Base-by-base conservation (phyloP, 1,139 yeast species). In the Nakaseomyces kungkrabaensis region DNA sequence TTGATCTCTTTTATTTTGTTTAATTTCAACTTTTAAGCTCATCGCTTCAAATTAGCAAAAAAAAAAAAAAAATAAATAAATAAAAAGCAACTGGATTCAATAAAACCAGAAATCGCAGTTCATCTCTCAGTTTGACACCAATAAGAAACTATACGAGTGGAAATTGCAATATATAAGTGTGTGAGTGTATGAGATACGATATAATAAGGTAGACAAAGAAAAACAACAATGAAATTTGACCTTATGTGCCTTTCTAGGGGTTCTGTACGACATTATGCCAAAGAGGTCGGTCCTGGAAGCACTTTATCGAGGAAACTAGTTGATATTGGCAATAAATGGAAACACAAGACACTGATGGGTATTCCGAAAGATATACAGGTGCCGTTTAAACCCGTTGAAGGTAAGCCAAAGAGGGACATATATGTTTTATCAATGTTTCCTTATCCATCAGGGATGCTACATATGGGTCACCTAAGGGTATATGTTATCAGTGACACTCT, bases 381-480 rank as follows among this genome's bases (percentile, higher is more conserved):
- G 3, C 44, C 44, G 10, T 41, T 41, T 53, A 6, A 33, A 46
- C 2, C 46, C 22, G 9, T 31, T 10, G 32, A 44, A 13, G 52
- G 54, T 33, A 37, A 54, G 22, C 24, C 42, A 43, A 13, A 46
- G 51, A 24, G 46, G 36, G 42, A 29, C 51, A 25, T 58, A 33
- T 90, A 82, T 66, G 78, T 85, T 24, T 71, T 90, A 42, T 76
- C 95, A 0, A 87, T 87, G 96, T 92, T 92, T 63, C 98, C 98
- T 0, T 92, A 92, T 60, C 98, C 98, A 0, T 87, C 96, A 0
- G 98, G 98, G 1, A 74, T 76, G 53, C 73, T 92, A 11, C 98
- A 92, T 63, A 81, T 92, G 77, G 98, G 98, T 0, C 98, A 92
- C 68, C 73, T 89, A 37, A 72, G 98, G 49, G 97, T 92, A 0